phyloP scores from a whole-genome alignment of 1,284 basidiomycete species.

The Ceraceosorus guamensis region DNA sequence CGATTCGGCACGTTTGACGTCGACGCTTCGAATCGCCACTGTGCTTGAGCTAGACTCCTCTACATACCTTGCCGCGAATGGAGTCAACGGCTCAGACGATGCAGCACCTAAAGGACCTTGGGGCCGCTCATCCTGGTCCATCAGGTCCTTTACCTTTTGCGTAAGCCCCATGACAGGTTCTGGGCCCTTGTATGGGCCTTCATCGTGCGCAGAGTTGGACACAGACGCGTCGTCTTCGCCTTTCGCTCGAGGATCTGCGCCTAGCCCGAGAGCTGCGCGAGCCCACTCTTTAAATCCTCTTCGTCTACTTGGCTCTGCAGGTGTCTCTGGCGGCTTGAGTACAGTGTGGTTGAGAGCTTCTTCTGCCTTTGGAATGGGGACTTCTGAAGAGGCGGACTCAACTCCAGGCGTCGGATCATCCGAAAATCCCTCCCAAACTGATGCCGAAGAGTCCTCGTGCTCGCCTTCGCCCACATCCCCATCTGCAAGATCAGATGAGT shows the following conservation, averaged over 20 bases:
- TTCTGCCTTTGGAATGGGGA: conserved; percentile 4
- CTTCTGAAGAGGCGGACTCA: not conserved
- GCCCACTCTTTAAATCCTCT: conserved; percentile 46
- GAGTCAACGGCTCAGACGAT: conserved; percentile 14
- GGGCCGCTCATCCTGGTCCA: conserved; percentile 37
- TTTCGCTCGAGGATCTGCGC: conserved; percentile 1
- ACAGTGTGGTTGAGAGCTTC: conserved; percentile 6
- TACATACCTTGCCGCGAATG: conserved; percentile 29
- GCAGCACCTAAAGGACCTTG: conserved; percentile 44
- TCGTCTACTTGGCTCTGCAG: conserved; percentile 21
- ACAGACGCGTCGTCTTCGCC: not conserved
- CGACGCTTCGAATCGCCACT: conserved; percentile 53
- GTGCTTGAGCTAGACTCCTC: conserved; percentile 9
- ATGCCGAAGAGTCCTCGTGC: conserved; percentile 3
- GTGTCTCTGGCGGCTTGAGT: conserved; percentile 24
- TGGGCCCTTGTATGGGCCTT: conserved; percentile 14
- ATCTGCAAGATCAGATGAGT: conserved; percentile 10
- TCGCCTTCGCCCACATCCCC: conserved; percentile 15
- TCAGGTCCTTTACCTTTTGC: conserved; percentile 37
- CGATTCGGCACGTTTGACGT: conserved; percentile 63
- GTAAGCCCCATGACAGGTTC: conserved; percentile 39
- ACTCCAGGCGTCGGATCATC: conserved; percentile 16
- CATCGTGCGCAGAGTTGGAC: conserved; percentile 4
- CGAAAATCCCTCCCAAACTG: not conserved
- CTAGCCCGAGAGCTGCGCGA: conserved; percentile 32